Percentiles rank a stretch among this genome's conserved stretches.
phyloP scores from a whole-genome alignment of 208 protist species.

The Leishmania guyanensis region DNA sequence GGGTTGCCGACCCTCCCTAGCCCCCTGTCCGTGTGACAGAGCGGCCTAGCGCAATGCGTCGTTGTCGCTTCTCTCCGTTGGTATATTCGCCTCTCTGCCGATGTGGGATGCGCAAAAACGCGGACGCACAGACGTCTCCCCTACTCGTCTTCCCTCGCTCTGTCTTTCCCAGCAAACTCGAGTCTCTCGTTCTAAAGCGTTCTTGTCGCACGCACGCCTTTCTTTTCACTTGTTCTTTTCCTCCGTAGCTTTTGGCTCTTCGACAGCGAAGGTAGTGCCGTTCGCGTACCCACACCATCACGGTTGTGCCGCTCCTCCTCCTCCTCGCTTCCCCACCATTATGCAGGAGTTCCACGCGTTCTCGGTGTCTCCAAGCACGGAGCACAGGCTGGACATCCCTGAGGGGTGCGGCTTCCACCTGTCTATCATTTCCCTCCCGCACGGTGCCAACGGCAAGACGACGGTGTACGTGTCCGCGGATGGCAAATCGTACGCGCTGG shows the following conservation, averaged over 20 bases:
- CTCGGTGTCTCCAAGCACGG: constrained; percentile 68
- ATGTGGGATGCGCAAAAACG: not conserved
- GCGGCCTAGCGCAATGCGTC: not conserved
- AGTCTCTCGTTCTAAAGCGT: too few species aligned
- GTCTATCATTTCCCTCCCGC: constrained; percentile 67
- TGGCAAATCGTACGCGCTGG: constrained; percentile 79
- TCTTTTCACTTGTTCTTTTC: not conserved
- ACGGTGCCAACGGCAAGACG: constrained; percentile 62
- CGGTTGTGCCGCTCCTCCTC: not conserved
- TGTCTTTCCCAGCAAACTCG: too few species aligned
- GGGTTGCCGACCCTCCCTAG: not conserved
- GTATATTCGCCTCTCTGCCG: not conserved
- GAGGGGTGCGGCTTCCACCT: constrained; percentile 70
- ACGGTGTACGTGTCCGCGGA: constrained; percentile 83
- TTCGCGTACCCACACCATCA: not conserved
- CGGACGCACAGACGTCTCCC: not conserved
- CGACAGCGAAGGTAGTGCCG: not conserved
- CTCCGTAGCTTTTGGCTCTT: not conserved
- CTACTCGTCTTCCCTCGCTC: not conserved
- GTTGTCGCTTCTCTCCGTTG: not conserved
- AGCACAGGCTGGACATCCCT: constrained; percentile 59
- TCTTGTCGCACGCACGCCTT: not conserved
- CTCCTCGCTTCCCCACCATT: not conserved
- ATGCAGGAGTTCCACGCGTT: constrained; percentile 90
- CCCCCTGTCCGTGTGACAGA: not conserved